These are phyloP conservation scores for Curvularia spicifera DNA, from an alignment of 2,329 filamentous ascomycete genomes.

Conservation along the genomic window DNA sequence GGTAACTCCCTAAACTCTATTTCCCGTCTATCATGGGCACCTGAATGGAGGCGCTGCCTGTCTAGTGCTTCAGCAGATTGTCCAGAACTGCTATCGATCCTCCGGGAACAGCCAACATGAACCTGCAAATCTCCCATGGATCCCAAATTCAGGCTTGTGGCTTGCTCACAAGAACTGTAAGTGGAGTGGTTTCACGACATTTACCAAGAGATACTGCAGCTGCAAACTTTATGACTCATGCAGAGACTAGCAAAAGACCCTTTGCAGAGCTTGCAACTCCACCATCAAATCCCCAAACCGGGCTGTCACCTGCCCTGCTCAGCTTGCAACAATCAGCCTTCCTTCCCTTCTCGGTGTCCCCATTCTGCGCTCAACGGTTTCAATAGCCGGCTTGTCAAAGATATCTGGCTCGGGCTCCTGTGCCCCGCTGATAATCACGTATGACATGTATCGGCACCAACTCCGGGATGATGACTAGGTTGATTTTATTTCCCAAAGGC, in stretches of 20 bases:
- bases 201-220: conserved; percentile 7
- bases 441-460: conserved; percentile 14
- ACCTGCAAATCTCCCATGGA: conserved; percentile 16
- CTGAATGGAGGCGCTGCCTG: conserved; percentile 19
- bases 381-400: conserved; percentile 24
- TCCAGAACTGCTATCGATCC: conserved; percentile 26
- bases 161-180: background rate
- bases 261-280: conserved; percentile 1
- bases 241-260: conserved; percentile 6
- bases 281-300: conserved; percentile 5
- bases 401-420: conserved; percentile 10
- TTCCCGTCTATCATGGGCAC: conserved; percentile 12
- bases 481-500: conserved; percentile 6
- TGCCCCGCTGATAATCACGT: conserved; percentile 8
- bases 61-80: conserved; percentile 25
- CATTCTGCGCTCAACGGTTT: conserved; percentile 22
- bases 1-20: conserved; percentile 25
- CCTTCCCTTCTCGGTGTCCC: conserved; percentile 11
- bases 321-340: conserved; percentile 6
- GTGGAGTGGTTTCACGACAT: conserved; percentile 1
- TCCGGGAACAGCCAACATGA: conserved; percentile 19
- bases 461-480: conserved; percentile 13
- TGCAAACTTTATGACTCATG: conserved; percentile 11
- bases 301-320: conserved; percentile 12
- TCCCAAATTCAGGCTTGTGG: conserved; percentile 7